Percentiles rank a stretch among this genome's conserved stretches.
These are phyloP conservation scores for Solanum bukasovii DNA, from an alignment of 257 asterid genomes.

Conservation along the genomic window DNA sequence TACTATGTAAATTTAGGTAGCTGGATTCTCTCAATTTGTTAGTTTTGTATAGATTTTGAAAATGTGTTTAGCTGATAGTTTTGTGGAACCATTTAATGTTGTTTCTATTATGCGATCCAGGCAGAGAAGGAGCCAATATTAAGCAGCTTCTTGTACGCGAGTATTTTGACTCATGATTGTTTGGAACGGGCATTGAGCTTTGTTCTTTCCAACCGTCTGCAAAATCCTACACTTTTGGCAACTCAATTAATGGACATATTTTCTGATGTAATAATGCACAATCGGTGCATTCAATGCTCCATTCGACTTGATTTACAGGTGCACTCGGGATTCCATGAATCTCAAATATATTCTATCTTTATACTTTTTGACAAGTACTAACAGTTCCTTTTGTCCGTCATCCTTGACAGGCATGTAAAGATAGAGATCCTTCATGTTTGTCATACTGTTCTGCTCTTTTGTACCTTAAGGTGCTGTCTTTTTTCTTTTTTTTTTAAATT, in stretches of 20 bases:
- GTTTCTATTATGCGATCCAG: constrained; percentile 11
- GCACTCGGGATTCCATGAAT: neutral
- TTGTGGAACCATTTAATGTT: neutral
- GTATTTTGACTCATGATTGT: constrained; percentile 30
- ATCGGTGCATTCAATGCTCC: constrained; percentile 26
- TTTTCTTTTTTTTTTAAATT: neutral
- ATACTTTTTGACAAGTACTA: neutral
- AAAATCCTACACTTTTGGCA: constrained; percentile 37
- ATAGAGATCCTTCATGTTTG: constrained; percentile 40
- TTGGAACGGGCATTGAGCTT: constrained; percentile 32
- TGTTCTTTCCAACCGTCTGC: constrained; percentile 38
- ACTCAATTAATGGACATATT: constrained; percentile 32
- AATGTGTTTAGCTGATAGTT: neutral
- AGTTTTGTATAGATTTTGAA: neutral
- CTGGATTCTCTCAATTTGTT: neutral
- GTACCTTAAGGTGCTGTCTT: constrained; percentile 26
- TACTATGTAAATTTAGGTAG: neutral
- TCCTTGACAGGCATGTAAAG: constrained; percentile 26
- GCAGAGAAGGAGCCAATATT: constrained; percentile 41
- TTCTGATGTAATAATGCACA: constrained; percentile 27
- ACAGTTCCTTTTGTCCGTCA: neutral
- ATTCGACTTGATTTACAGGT: constrained; percentile 41
- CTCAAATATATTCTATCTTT: neutral
- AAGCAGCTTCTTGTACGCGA: constrained; percentile 37
- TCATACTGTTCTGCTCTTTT: constrained; percentile 34